Percentiles rank a stretch among this genome's conserved stretches.
Conservation (phyloP, 805 yeast species). For the Cephaloascus albidus region DNA sequence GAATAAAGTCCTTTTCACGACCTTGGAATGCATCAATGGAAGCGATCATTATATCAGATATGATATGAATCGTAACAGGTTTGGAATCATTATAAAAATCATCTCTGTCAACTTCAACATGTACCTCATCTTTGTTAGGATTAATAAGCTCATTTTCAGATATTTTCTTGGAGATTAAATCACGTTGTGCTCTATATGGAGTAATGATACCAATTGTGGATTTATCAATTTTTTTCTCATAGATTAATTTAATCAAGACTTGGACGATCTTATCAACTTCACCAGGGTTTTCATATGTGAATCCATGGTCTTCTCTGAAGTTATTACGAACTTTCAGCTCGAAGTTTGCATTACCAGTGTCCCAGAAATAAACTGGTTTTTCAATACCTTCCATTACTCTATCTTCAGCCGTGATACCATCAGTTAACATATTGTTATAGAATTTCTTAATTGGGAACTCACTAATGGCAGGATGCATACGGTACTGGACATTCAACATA, state of each 20-base stretch:
- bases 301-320: conserved; percentile 41
- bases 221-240: conserved; percentile 41
- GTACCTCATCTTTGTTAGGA: conserved; percentile 38
- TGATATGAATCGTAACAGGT: conserved; percentile 39
- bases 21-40: conserved; percentile 21
- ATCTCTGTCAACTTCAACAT: conserved; percentile 51
- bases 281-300: conserved; percentile 46
- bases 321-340: conserved; percentile 42
- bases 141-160: conserved; percentile 45
- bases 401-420: conserved; percentile 50
- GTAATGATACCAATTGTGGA: conserved; percentile 58
- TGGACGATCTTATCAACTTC: conserved; percentile 43
- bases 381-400: conserved; percentile 37
- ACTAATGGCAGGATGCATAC: conserved; percentile 60
- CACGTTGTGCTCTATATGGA: conserved; percentile 72
- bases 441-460: conserved; percentile 47
- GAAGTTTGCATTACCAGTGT: conserved; percentile 35
- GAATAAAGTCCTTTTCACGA: conserved; percentile 18
- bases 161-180: conserved; percentile 41
- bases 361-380: conserved; percentile 53
- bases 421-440: conserved; percentile 37
- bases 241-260: conserved; percentile 38
- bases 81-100: conserved; percentile 39
- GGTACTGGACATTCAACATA: conserved; percentile 61
- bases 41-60: conserved; percentile 33